Evolutionary conservation across 768 basidiomycete genomes (phyloP).

Genomic region (Collybia sp.): DNA sequence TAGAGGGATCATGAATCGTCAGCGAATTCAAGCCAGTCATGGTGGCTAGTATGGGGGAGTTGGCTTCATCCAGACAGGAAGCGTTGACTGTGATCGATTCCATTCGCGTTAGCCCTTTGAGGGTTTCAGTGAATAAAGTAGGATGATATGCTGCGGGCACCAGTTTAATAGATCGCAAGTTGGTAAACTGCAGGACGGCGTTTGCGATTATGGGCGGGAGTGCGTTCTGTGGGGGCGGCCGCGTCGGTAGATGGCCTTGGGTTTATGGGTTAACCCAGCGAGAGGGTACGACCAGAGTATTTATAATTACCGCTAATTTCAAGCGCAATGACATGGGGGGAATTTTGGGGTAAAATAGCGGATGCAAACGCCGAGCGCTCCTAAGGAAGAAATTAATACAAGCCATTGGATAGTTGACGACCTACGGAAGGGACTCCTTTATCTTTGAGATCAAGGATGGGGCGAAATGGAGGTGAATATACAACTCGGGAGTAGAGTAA

Average conservation of each 20-base stretch:
- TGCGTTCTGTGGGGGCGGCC: conserved; percentile 24
- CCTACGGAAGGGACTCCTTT: conserved; percentile 28
- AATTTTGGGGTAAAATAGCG: conserved; percentile 34
- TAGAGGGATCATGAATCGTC: conserved; percentile 29
- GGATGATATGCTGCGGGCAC: conserved; percentile 27
- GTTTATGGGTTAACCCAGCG: background rate
- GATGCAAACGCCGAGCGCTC: conserved; percentile 31
- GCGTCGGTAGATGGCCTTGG: conserved; percentile 17
- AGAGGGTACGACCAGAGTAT: background rate
- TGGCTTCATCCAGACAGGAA: conserved; percentile 27
- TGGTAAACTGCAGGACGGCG: conserved; percentile 25
- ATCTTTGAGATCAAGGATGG: conserved; percentile 30
- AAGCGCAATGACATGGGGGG: conserved; percentile 33
- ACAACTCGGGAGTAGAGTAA: conserved; percentile 42
- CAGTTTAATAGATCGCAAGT: conserved; percentile 27
- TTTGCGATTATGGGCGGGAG: conserved; percentile 19
- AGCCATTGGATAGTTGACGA: background rate
- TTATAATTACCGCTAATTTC: conserved; percentile 38
- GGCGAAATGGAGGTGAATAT: conserved; percentile 30
- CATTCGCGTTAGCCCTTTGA: conserved; percentile 19
- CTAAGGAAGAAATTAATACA: conserved; percentile 13
- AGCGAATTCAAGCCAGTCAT: conserved; percentile 24
- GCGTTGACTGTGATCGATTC: conserved; percentile 27
- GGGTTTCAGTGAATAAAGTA: conserved; percentile 24
- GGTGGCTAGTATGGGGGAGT: conserved; percentile 22